These are phyloP conservation scores for Helicostylum pulchrum DNA, from an alignment of 192 early-diverging fungal species.

Conservation along the genomic window DNA sequence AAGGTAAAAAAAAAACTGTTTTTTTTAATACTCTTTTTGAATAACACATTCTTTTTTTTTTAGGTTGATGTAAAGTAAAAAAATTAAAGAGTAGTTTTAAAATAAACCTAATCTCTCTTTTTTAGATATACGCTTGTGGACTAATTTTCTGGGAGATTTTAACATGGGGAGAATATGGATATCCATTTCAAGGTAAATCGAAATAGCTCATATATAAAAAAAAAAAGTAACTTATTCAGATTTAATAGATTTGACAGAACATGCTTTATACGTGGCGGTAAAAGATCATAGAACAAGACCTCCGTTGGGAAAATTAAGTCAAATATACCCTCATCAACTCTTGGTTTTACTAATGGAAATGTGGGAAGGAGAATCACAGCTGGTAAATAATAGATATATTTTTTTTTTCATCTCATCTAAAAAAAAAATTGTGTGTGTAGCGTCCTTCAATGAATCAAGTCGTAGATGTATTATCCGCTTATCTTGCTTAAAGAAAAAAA, in stretches of 20 bases:
- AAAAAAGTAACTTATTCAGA: too few relatives aligned
- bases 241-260: slow-evolving; percentile 23
- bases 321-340: slow-evolving; percentile 57
- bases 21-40: too few relatives aligned
- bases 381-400: slow-evolving; percentile 27
- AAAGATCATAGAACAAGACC: slow-evolving; percentile 57
- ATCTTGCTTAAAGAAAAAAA: slow-evolving; percentile 24
- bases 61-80: too few relatives aligned
- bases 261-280: slow-evolving; percentile 38
- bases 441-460: slow-evolving; percentile 70
- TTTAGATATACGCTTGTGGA: slow-evolving; percentile 63
- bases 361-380: slow-evolving; percentile 62
- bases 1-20: slow-evolving; percentile 51
- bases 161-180: slow-evolving; percentile 67
- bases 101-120: too few relatives aligned
- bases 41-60: too few relatives aligned
- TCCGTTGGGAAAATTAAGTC: slow-evolving; percentile 46
- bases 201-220: not conserved
- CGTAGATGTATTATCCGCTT: slow-evolving; percentile 64
- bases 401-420: not conserved
- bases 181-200: slow-evolving; percentile 62
- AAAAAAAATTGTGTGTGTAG: slow-evolving; percentile 12
- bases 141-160: slow-evolving; percentile 80
- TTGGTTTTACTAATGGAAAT: slow-evolving; percentile 64
- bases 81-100: too few relatives aligned